These are phyloP conservation scores for Anacardium occidentale DNA, from an alignment of 345 rosid species.

Conservation along the genomic window DNA sequence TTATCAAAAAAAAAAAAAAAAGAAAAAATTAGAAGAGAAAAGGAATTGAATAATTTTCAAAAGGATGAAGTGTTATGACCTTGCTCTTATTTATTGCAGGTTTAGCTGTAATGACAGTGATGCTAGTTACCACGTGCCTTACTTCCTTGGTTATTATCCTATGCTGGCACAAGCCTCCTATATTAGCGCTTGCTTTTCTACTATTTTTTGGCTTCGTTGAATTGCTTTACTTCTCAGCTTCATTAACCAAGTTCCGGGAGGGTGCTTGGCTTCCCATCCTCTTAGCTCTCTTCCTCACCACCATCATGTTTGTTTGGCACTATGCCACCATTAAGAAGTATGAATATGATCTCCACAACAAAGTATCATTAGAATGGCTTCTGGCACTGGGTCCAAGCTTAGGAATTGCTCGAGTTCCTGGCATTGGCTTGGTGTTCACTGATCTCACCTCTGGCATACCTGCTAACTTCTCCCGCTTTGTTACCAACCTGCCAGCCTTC, in stretches of 20 bases:
- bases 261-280: conserved; percentile 99
- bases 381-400: conserved; percentile 89
- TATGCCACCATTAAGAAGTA: conserved; percentile 88
- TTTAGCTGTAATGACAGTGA: conserved; percentile 95
- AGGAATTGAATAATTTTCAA: background rate
- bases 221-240: conserved; percentile 95
- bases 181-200: conserved; percentile 68
- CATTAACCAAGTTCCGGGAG: conserved; percentile 88
- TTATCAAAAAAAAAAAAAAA: too few species aligned
- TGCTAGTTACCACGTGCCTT: conserved; percentile 97
- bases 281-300: conserved; percentile 80
- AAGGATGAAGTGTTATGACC: conserved; percentile 4
- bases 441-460: conserved; percentile 96
- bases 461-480: conserved; percentile 95
- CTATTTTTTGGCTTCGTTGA: conserved; percentile 86
- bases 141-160: conserved; percentile 82
- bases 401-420: conserved; percentile 90
- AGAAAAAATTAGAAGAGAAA: background rate
- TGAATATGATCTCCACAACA: conserved; percentile 93
- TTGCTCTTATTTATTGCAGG: conserved; percentile 49
- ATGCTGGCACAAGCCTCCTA: conserved; percentile 90
- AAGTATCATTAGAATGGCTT: conserved; percentile 97
- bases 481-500: conserved; percentile 97
- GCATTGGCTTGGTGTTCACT: conserved; percentile 90
- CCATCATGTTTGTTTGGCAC: conserved; percentile 95